Conservation (phyloP, 2,329 filamentous ascomycete species). For the Ustulina deusta region DNA sequence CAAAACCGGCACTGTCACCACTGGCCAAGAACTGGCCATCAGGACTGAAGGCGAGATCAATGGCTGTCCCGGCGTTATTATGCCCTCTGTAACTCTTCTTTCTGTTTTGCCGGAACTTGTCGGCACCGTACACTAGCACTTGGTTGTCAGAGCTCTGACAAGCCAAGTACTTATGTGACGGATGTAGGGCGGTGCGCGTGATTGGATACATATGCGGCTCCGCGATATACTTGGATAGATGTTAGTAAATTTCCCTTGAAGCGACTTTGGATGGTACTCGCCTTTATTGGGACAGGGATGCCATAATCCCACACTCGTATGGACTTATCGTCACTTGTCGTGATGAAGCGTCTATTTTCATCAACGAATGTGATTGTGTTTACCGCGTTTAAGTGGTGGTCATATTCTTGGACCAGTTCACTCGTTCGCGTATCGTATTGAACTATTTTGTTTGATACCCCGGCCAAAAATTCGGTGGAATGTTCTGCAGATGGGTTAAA, state of each 20-base stretch:
- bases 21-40: conserved; percentile 92
- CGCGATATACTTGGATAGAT: conserved; percentile 77
- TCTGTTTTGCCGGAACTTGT: conserved; percentile 96
- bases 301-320: conserved; percentile 98
- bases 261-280: neutral
- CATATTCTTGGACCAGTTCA: conserved; percentile 94
- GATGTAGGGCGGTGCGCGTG: conserved; percentile 85
- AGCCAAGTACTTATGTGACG: conserved; percentile 91
- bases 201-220: conserved; percentile 98
- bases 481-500: conserved; percentile 87
- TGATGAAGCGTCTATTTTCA: conserved; percentile 94
- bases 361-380: conserved; percentile 98
- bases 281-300: conserved; percentile 93
- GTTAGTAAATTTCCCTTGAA: conserved; percentile 1
- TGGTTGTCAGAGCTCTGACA: conserved; percentile 97
- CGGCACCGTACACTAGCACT: conserved; percentile 93
- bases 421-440: conserved; percentile 89
- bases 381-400: conserved; percentile 96
- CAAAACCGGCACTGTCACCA: conserved; percentile 88
- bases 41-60: conserved; percentile 88
- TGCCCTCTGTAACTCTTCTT: conserved; percentile 98
- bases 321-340: conserved; percentile 96
- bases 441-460: conserved; percentile 98
- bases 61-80: conserved; percentile 93
- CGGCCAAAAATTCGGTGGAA: conserved; percentile 90